Conservation (phyloP, 169 alveolate genomes). For the Neospora caninum region DNA sequence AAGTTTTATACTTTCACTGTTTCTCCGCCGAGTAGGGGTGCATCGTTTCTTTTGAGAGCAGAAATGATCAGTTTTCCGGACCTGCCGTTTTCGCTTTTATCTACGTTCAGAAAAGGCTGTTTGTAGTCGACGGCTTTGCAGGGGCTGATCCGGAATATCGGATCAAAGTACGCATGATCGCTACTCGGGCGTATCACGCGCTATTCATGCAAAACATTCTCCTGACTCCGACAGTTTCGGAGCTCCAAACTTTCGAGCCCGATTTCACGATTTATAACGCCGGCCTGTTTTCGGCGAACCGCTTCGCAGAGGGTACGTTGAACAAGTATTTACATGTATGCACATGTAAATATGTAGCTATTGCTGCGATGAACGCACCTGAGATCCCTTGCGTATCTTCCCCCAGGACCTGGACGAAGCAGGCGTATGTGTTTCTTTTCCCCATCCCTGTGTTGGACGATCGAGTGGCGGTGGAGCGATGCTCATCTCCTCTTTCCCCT, state of each 20-base stretch:
- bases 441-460: no score
- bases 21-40: no score
- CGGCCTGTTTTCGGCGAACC: conserved; percentile 93
- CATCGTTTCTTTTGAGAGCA: no score
- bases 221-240: conserved; percentile 89
- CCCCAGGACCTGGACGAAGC: neutral
- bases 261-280: conserved; percentile 94
- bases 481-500: no score
- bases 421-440: no score
- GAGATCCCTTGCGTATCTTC: neutral
- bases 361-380: neutral
- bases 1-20: no score
- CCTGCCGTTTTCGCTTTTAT: no score
- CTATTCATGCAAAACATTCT: conserved; percentile 97
- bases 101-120: conserved; percentile 80
- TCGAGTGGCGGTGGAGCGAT: no score
- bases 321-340: neutral
- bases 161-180: conserved; percentile 85
- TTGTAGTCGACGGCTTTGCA: conserved; percentile 95
- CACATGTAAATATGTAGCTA: neutral
- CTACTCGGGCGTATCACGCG: conserved; percentile 97
- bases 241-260: conserved; percentile 79
- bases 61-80: no score
- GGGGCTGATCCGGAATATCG: conserved; percentile 95
- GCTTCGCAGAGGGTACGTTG: conserved; percentile 79